These are phyloP conservation scores for Cladochytrium replicatum DNA, from an alignment of 192 early-diverging fungal species.

Conservation along the genomic window DNA sequence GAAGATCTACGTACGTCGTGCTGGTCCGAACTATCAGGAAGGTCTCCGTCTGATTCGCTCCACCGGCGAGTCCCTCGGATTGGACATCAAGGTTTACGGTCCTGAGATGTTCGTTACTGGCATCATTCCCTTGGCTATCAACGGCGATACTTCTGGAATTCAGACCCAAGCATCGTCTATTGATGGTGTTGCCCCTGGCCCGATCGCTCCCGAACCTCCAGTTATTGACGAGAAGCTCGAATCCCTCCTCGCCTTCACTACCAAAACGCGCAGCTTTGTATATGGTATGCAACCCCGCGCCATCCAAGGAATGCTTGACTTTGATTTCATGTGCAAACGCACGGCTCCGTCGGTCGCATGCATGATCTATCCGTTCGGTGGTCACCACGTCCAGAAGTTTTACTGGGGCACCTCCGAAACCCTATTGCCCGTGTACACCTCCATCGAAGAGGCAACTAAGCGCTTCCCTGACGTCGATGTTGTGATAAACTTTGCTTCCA, in stretches of 20 bases:
- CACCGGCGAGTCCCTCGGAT: conserved; percentile 83
- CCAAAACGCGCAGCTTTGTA: conserved; percentile 79
- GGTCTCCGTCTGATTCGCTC: conserved; percentile 91
- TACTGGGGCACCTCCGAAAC: conserved; percentile 99
- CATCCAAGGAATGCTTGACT: conserved; percentile 99
- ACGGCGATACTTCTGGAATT: conserved; percentile 49
- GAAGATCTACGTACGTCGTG: conserved; percentile 93
- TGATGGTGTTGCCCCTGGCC: conserved; percentile 6
- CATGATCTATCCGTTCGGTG: conserved; percentile 99
- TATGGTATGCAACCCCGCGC: conserved; percentile 99
- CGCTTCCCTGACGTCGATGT: conserved; percentile 89
- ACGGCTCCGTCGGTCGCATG: conserved; percentile 86
- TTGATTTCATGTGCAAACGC: conserved; percentile 98
- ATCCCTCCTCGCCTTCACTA: too few species aligned
- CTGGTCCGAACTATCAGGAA: conserved; percentile 99
- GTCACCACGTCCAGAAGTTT: conserved; percentile 98
- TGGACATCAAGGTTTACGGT: conserved; percentile 91
- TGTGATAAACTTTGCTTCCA: conserved; percentile 97
- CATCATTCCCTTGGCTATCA: conserved; percentile 89
- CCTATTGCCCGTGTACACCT: conserved; percentile 85
- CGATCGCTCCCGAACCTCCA: conserved; percentile 28
- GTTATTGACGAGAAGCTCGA: conserved; percentile 36
- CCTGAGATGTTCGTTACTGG: conserved; percentile 99
- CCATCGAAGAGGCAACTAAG: conserved; percentile 68
- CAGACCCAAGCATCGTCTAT: neutral